A percentile compares a stretch with the other conserved stretches of the same genome.
These are phyloP conservation scores for Hibiscus trionum DNA, from an alignment of 345 rosid species.

Conservation along the genomic window DNA sequence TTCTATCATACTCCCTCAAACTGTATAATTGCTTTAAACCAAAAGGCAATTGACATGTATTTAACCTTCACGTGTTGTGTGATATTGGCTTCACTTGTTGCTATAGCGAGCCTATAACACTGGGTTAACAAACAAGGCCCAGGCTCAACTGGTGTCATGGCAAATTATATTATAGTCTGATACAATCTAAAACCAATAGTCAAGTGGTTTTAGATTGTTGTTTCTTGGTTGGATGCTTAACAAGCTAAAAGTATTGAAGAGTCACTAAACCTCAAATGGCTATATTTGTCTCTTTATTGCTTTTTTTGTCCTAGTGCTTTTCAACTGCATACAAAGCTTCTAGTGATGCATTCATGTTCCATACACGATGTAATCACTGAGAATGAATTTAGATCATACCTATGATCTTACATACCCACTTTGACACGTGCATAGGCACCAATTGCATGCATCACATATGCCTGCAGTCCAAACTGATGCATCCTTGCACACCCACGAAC, in stretches of 20 bases:
- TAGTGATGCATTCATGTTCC: background rate
- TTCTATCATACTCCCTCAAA: background rate
- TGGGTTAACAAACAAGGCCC: background rate
- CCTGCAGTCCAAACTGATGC: background rate
- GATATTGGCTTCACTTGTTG: background rate
- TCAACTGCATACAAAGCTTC: background rate
- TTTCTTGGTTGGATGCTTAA: background rate
- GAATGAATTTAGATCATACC: background rate
- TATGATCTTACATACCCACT: background rate
- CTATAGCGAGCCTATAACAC: background rate
- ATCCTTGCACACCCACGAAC: background rate
- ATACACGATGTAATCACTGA: background rate
- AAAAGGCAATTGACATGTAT: background rate
- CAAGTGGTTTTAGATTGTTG: constrained; percentile 1
- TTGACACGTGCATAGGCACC: background rate
- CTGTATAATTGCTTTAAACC: background rate
- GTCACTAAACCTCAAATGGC: background rate
- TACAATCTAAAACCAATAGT: background rate
- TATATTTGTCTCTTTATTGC: background rate
- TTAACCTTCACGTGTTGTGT: background rate
- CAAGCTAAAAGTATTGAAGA: background rate
- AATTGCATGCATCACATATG: background rate
- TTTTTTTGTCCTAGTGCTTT: background rate
- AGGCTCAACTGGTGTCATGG: background rate
- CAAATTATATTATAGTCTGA: background rate